These are phyloP conservation scores for Ambrosia trifida DNA, from an alignment of 129 eudicot genomes.

Conservation along the genomic window DNA sequence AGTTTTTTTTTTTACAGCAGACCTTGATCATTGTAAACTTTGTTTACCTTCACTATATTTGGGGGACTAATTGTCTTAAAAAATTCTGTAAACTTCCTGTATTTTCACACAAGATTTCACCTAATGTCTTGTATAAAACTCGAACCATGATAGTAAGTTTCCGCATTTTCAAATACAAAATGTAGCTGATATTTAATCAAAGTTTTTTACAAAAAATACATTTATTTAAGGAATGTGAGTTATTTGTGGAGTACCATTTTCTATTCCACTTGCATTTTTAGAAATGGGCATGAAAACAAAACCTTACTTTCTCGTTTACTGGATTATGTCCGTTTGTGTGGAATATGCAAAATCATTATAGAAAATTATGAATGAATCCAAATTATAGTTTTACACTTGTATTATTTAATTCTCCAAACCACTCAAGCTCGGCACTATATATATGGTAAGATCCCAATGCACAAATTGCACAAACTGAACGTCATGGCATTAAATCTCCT, in stretches of 20 bases:
- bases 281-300: background rate
- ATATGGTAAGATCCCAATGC: conserved; percentile 22
- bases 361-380: background rate
- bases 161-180: background rate
- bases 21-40: too few relatives aligned
- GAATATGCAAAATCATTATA: background rate
- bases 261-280: background rate
- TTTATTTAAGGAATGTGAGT: too few relatives aligned
- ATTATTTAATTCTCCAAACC: background rate
- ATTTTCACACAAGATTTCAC: too few relatives aligned
- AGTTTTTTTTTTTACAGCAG: too few relatives aligned
- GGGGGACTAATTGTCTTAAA: too few relatives aligned
- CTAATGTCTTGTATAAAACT: too few relatives aligned
- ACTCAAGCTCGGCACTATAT: conserved; percentile 9
- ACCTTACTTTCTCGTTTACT: background rate
- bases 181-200: background rate
- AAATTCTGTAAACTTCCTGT: too few relatives aligned
- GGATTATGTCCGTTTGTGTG: background rate
- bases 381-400: background rate
- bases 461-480: conserved; percentile 9
- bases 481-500: conserved; percentile 20
- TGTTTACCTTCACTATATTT: too few relatives aligned
- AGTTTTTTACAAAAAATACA: too few relatives aligned
- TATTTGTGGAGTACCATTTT: too few relatives aligned
- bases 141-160: background rate